Conservation (phyloP, 75 land plant species). For the Gnetum montanum region DNA sequence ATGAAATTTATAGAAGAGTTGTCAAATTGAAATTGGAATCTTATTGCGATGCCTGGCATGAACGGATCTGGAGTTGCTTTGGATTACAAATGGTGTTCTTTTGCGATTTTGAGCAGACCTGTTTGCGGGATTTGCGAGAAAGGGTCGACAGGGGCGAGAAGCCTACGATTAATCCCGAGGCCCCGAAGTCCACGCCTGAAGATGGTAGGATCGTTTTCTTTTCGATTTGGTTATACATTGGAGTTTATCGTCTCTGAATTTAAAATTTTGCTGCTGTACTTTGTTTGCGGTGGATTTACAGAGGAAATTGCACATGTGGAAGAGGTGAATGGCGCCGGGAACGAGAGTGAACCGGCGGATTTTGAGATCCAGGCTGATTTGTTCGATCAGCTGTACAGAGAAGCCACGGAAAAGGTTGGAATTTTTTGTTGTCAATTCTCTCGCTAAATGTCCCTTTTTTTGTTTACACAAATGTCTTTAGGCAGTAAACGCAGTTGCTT, state of each 20-base stretch:
- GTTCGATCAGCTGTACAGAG: conserved; percentile 43
- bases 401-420: conserved; percentile 39
- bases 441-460: no score
- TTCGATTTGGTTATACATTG: neutral
- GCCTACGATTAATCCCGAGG: conserved; percentile 47
- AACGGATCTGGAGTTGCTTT: no score
- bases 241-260: neutral
- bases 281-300: no score
- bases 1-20: no score
- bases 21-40: no score
- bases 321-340: neutral
- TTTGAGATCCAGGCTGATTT: conserved; percentile 36
- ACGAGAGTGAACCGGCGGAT: conserved; percentile 2
- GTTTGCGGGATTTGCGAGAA: conserved; percentile 52
- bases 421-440: no score
- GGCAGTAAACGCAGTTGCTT: no score
- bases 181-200: conserved; percentile 2
- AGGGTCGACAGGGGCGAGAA: conserved; percentile 70
- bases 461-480: no score
- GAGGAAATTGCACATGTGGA: conserved; percentile 5
- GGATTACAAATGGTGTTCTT: conserved; percentile 1
- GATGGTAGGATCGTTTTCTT: neutral
- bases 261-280: neutral
- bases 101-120: conserved; percentile 22
- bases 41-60: neutral